A percentile compares a stretch with the other conserved stretches of the same genome.
phyloP scores from a whole-genome alignment of 2,329 filamentous ascomycete species.

The Cercospora janseana region DNA sequence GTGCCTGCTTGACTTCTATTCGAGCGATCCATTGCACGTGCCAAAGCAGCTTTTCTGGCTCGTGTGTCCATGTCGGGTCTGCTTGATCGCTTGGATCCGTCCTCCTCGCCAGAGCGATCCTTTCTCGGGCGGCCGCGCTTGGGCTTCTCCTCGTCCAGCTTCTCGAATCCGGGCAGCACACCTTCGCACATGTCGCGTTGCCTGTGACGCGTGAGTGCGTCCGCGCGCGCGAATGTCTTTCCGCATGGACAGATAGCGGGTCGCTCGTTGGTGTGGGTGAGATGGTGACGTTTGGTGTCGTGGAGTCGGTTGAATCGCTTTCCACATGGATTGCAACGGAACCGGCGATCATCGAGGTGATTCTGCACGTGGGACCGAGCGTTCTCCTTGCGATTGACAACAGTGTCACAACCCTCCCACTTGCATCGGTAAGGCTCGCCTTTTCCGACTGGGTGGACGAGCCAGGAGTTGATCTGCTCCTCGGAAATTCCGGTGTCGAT shows the following conservation, averaged over 20 bases:
- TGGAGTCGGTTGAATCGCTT: constrained; percentile 98
- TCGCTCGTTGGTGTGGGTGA: constrained; percentile 95
- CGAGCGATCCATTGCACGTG: constrained; percentile 44
- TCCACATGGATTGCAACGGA: constrained; percentile 85
- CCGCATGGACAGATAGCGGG: constrained; percentile 93
- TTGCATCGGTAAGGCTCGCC: constrained; percentile 51
- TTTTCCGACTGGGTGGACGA: constrained; percentile 46
- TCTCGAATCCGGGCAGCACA: constrained; percentile 71
- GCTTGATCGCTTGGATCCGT: constrained; percentile 24
- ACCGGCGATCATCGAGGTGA: constrained; percentile 93
- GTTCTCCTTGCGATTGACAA: constrained; percentile 96
- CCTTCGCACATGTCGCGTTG: constrained; percentile 97
- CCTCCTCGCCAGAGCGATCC: constrained; percentile 42
- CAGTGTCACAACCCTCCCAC: constrained; percentile 73
- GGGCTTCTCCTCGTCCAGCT: constrained; percentile 59
- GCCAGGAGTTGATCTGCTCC: constrained; percentile 63
- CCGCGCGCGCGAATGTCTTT: constrained; percentile 90
- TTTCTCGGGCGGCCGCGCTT: constrained; percentile 67
- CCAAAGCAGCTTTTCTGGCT: constrained; percentile 56
- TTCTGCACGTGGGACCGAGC: constrained; percentile 98
- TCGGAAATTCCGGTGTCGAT: constrained; percentile 80
- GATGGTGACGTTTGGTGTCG: constrained; percentile 93
- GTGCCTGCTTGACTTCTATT: constrained; percentile 23
- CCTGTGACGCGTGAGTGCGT: constrained; percentile 88
- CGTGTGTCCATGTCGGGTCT: constrained; percentile 57